Evolutionary conservation across 306 rosid genomes (phyloP), one percentile per base, ranked within the genome.

Genomic region (Abrus precatorius): DNA sequence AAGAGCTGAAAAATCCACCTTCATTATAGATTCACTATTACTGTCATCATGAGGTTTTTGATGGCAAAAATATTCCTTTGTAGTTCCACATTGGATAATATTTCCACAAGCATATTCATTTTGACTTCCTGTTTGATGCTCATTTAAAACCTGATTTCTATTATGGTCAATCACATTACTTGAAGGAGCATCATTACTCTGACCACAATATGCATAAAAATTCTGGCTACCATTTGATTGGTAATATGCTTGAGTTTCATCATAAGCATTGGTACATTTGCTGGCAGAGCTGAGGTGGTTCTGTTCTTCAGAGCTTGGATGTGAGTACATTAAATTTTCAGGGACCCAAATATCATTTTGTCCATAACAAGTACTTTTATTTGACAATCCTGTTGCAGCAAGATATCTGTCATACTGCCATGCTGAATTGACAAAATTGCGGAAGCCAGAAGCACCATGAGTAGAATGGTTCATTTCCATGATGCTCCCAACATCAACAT

Each of bases 301-400:
- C 40, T 7, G 52, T 9, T 70, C 50, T 9, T 70, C 50, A 33
- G 80, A 54, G 55, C 33, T 82, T 50, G 76, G 86, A 65, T 55
- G 67, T 45, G 78, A 38, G 12, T 4, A 41, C 27, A 69, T 12
- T 20, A 50, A 9, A 70, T 68, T 54, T 13, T 44, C 7, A 61
- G 84, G 48, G 63, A 47, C 47, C 45, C 12, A 11, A 72, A 38
- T 67, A 78, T 76, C 59, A 66, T 54, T 74, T 84, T 85, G 73
- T 68, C 75, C 64, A 72, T 44, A 28, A 74, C 45, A 27, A 74
- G 56, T 72, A 36, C 57, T 43, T 48, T 66, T 76, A 61, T 70
- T 80, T 69, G 77, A 47, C 61, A 67, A 53, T 50, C 82, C 72
- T 27, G 80, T 57, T 30, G 88, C 71, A 60, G 86, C 28, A 59